A percentile compares a stretch with the other conserved stretches of the same genome.
These are phyloP conservation scores for Skeletonema marinoi DNA, from an alignment of 108 stramenopile species.

Conservation along the genomic window DNA sequence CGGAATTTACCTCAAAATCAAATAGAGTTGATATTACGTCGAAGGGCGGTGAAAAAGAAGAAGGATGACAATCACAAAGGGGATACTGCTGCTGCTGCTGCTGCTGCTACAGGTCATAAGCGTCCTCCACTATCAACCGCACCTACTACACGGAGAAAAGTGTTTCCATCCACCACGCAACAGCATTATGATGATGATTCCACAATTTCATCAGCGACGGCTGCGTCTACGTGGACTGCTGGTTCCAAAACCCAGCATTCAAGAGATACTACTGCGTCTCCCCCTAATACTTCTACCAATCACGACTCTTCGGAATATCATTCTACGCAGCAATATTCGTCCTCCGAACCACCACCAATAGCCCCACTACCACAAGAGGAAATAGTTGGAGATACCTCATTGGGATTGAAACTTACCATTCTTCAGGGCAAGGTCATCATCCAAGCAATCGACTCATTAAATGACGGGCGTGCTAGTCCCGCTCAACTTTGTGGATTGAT, in stretches of 20 bases:
- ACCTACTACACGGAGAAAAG: conserved; percentile 18
- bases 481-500: conserved; percentile 76
- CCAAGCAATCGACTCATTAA: conserved; percentile 64
- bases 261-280: background rate
- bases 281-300: conserved; percentile 1
- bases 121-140: background rate
- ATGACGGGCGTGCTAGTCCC: conserved; percentile 81
- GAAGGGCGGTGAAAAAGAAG: conserved; percentile 36
- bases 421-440: conserved; percentile 85
- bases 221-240: conserved; percentile 15
- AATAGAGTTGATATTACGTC: conserved; percentile 42
- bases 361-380: conserved; percentile 45
- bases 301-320: background rate
- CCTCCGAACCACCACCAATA: background rate
- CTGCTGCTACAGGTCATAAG: background rate
- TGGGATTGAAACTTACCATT: conserved; percentile 82
- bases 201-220: conserved; percentile 32
- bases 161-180: conserved; percentile 13
- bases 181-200: conserved; percentile 33
- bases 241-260: background rate
- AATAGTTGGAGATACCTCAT: conserved; percentile 74
- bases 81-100: background rate
- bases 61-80: background rate
- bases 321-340: background rate
- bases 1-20: conserved; percentile 43